Base-by-base conservation (phyloP, 495 filamentous ascomycete species). In the Penicillium cosmopolitanum region DNA sequence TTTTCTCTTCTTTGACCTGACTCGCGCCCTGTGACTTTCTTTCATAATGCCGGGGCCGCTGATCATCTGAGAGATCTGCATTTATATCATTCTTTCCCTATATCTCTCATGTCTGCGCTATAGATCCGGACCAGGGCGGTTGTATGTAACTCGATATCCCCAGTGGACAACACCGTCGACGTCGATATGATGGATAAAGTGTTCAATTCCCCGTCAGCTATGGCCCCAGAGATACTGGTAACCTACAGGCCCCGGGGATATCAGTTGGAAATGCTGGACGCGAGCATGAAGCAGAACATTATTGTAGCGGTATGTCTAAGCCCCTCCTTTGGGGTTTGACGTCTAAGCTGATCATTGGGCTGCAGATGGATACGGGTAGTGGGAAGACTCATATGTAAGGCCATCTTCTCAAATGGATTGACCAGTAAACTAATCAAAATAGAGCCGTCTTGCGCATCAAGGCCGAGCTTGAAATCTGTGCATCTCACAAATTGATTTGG, bases 381-480 rank as follows among this genome's bases (percentile, higher is more conserved):
- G 94, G 94, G 9, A 98, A 98, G 73, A 97, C 94, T 3, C 88
- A 90, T 56, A 87, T 97, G 92, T 93, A 86, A 68, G 84, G 72
- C 48, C 40, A 28, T 51, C 36, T 52, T 18, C 6, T 9, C 11
- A 48, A 10, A 16, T 31, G 28, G 8, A 31, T 31, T 1, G 8
- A 53, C 18, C 16, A 23, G 18, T 50, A 21, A 34, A 55, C 23
- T 53, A 23, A 43, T 50, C 44, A 55, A 51, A 50, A 21, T 34
- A 94, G 91, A 57, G 93, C 93, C 31, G 74, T 95, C 8, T 75
- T 92, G 52, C 87, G 94, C 33, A 96, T 96, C 34, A 80, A 77
- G 38, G 79, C 77, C 34, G 90, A 96, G 68, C 79, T 98, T n/a
- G 87, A 94, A 53, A 33, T 31, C 1, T 19, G 16, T 12, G 31